These are phyloP conservation scores for Calycina herbarum DNA, from an alignment of 2,329 filamentous ascomycete genomes.

Conservation along the genomic window DNA sequence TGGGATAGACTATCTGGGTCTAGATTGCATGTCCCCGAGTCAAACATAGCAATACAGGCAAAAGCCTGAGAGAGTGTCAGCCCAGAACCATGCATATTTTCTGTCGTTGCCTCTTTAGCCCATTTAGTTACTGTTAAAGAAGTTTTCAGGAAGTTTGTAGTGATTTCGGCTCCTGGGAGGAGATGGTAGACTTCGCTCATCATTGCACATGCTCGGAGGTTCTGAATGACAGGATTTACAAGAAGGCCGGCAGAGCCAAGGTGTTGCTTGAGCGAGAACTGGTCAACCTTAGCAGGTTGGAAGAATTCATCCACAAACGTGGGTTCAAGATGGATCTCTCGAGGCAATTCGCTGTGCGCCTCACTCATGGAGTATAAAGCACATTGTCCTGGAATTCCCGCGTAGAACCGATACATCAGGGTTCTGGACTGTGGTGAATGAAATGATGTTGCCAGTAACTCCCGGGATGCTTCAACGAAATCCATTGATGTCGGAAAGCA, in stretches of 20 bases:
- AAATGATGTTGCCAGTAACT: not conserved
- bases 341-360: not conserved
- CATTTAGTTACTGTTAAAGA: slow-evolving; percentile 9
- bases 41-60: slow-evolving; percentile 11
- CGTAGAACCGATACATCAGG: too few relatives aligned
- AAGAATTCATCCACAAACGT: not conserved
- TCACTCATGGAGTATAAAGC: not conserved
- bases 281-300: not conserved
- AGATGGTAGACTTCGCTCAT: slow-evolving; percentile 16
- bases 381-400: too few relatives aligned
- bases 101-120: not conserved
- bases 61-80: slow-evolving; percentile 7
- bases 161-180: slow-evolving; percentile 17
- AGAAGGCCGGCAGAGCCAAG: not conserved
- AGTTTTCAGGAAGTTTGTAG: slow-evolving; percentile 8
- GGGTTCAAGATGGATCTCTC: not conserved
- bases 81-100: too few relatives aligned
- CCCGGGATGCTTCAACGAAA: not conserved
- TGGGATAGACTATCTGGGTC: slow-evolving; percentile 4
- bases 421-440: too few relatives aligned
- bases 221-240: not conserved
- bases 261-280: not conserved
- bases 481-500: not conserved
- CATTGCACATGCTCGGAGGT: slow-evolving; percentile 14
- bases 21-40: slow-evolving; percentile 16